A percentile compares a stretch with the other conserved stretches of the same genome.
Evolutionary conservation across 192 early-diverging fungal genomes (phyloP).

Genomic region (Coemansia sp.): DNA sequence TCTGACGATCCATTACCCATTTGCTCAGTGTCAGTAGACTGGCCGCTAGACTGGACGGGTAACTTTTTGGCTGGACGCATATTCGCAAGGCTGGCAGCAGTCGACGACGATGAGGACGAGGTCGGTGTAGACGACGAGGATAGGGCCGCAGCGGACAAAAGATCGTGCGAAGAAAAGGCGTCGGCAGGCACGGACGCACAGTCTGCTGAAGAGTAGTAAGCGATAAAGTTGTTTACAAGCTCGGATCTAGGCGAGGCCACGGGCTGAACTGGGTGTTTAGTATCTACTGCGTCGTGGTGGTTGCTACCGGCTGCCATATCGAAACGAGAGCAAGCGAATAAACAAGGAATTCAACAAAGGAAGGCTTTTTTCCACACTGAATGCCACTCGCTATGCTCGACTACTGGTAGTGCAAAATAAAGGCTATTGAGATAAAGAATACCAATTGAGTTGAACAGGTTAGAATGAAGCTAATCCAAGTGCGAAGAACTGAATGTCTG

Average conservation of each 20-base stretch:
- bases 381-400: neutral
- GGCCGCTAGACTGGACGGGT: slow-evolving; percentile 25
- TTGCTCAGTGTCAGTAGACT: slow-evolving; percentile 47
- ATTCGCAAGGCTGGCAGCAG: slow-evolving; percentile 11
- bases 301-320: slow-evolving; percentile 39
- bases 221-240: slow-evolving; percentile 42
- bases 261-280: slow-evolving; percentile 10
- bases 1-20: slow-evolving; percentile 33
- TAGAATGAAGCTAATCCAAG: slow-evolving; percentile 11
- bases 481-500: neutral
- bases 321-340: slow-evolving; percentile 3
- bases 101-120: slow-evolving; percentile 19
- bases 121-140: slow-evolving; percentile 15
- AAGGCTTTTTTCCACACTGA: neutral
- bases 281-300: slow-evolving; percentile 23
- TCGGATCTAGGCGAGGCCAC: slow-evolving; percentile 29
- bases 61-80: slow-evolving; percentile 38
- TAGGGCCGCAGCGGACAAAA: slow-evolving; percentile 15
- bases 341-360: neutral
- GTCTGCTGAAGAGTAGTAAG: slow-evolving; percentile 32
- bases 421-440: neutral
- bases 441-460: neutral
- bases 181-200: slow-evolving; percentile 13
- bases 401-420: neutral
- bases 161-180: slow-evolving; percentile 16